Percentiles rank a stretch among this genome's conserved stretches.
Evolutionary conservation across 2,329 filamentous ascomycete genomes (phyloP).

Genomic region (Leptographium wingfieldii): DNA sequence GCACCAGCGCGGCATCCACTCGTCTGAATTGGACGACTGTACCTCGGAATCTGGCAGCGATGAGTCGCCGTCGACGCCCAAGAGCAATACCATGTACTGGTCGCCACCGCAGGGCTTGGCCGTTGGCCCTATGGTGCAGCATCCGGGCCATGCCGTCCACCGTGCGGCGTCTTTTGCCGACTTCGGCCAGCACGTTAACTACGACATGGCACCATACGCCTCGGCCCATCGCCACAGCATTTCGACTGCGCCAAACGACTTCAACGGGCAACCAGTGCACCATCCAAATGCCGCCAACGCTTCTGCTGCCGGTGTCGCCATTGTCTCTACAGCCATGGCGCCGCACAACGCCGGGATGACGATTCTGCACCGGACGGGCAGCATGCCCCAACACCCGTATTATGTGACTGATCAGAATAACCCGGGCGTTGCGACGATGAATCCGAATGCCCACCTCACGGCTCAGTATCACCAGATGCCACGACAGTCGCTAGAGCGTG

Average conservation of each 20-base stretch:
- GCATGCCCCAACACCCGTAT: constrained; percentile 33
- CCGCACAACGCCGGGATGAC: constrained; percentile 27
- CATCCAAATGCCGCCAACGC: constrained; percentile 15
- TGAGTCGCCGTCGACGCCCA: constrained; percentile 47
- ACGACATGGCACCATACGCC: constrained; percentile 31
- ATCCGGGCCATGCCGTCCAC: constrained; percentile 28
- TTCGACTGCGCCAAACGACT: constrained; percentile 30
- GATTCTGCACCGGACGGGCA: constrained; percentile 35
- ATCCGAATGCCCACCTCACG: constrained; percentile 29
- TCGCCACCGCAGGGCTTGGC: constrained; percentile 24
- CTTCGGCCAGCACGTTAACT: constrained; percentile 34
- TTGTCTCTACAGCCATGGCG: constrained; percentile 5
- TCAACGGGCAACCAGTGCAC: constrained; percentile 27
- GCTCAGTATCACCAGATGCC: constrained; percentile 36
- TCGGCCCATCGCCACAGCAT: constrained; percentile 33
- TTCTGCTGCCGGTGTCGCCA: constrained; percentile 1
- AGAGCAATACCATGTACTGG: constrained; percentile 40
- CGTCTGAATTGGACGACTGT: constrained; percentile 42
- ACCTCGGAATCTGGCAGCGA: constrained; percentile 44
- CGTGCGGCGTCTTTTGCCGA: constrained; percentile 42
- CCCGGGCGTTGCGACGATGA: constrained; percentile 49
- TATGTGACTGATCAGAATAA: constrained; percentile 51
- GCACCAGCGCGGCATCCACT: constrained; percentile 45
- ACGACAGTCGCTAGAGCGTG: constrained; percentile 33
- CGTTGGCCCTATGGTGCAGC: constrained; percentile 21